phyloP scores from a whole-genome alignment of 2,329 filamentous ascomycete genomes.

The Biscogniauxia sp. region DNA sequence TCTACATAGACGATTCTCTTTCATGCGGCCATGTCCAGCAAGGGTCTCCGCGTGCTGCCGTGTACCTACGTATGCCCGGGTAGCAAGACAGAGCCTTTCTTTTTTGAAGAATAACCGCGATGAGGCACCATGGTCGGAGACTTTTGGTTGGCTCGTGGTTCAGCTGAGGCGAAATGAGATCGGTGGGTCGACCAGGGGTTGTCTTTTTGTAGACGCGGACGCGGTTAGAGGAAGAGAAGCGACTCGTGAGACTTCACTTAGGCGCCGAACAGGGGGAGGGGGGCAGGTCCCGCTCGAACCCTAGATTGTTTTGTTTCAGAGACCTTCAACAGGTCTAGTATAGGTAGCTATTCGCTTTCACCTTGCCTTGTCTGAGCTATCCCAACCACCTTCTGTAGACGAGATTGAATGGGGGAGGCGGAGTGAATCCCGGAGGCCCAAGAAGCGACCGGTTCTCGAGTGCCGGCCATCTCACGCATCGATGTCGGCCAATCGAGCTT shows the following conservation, averaged over 20 bases:
- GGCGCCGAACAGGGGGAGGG: neutral
- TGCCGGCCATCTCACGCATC: conserved; percentile 5
- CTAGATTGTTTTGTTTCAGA: neutral
- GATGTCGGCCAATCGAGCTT: conserved; percentile 24
- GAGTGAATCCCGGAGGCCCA: conserved; percentile 10
- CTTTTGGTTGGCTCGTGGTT: conserved; percentile 28
- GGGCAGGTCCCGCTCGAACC: neutral
- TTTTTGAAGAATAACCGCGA: conserved; percentile 21
- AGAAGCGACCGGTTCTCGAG: conserved; percentile 2
- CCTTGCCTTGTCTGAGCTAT: conserved; percentile 1
- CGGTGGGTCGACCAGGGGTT: conserved; percentile 18
- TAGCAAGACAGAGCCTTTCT: conserved; percentile 13
- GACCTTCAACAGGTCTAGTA: neutral
- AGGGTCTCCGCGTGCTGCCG: too few relatives aligned
- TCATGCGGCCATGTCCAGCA: too few relatives aligned
- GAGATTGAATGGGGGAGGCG: conserved; percentile 27
- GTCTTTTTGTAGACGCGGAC: conserved; percentile 29
- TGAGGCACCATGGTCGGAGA: conserved; percentile 16
- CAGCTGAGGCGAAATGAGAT: conserved; percentile 24
- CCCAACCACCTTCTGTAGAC: conserved; percentile 1
- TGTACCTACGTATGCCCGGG: neutral
- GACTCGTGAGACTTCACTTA: neutral
- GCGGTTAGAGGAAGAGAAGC: conserved; percentile 13
- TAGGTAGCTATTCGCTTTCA: neutral
- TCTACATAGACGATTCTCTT: neutral